These are phyloP conservation scores for Puccinia hordei DNA, from an alignment of 1,284 basidiomycete species.

Conservation along the genomic window DNA sequence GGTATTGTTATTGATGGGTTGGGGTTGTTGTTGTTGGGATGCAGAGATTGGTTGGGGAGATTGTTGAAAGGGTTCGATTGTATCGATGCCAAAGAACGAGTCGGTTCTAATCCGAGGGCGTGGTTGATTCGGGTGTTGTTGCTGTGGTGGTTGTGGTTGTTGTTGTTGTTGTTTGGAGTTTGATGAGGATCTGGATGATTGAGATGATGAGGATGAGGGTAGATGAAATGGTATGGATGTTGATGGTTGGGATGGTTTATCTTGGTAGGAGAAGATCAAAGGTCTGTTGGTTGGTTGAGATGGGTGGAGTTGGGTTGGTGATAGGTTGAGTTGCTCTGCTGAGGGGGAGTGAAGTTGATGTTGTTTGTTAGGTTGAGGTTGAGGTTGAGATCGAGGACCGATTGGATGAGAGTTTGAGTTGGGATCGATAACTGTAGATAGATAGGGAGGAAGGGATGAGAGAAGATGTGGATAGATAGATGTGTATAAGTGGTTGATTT, in stretches of 20 bases:
- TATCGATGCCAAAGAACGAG: slow-evolving; percentile 30
- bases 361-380: background rate
- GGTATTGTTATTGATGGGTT: background rate
- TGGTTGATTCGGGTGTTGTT: background rate
- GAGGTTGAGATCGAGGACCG: background rate
- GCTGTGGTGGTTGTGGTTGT: background rate
- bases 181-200: background rate
- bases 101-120: slow-evolving; percentile 13
- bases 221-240: background rate
- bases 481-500: too few species aligned
- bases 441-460: too few species aligned
- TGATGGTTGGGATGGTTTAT: background rate
- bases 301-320: background rate
- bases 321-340: too few species aligned
- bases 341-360: background rate
- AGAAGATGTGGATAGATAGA: too few species aligned
- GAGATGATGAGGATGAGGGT: background rate
- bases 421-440: background rate
- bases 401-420: background rate
- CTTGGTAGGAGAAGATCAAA: slow-evolving; percentile 4
- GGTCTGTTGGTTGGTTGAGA: background rate
- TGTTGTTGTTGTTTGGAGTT: background rate
- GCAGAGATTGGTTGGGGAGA: background rate
- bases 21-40: too few species aligned
- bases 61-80: background rate